These are phyloP conservation scores for Delitschia confertaspora DNA, from an alignment of 495 filamentous ascomycete genomes.

Conservation along the genomic window DNA sequence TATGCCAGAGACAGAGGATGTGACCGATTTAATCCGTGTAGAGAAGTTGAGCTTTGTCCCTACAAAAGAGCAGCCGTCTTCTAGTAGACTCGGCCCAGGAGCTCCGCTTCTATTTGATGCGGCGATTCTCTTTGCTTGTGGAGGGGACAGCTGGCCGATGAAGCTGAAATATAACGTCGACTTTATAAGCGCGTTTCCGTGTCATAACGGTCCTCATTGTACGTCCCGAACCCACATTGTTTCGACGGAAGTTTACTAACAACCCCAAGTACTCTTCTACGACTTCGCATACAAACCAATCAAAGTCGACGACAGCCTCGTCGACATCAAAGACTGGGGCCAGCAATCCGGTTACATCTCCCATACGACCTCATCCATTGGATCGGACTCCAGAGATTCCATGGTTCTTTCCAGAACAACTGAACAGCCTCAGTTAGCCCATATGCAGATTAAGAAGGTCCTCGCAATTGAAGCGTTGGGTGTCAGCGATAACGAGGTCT, in stretches of 20 bases:
- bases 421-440: constrained; percentile 1
- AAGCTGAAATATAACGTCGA: constrained; percentile 54
- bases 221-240: constrained; percentile 1
- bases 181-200: constrained; percentile 59
- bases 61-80: constrained; percentile 20
- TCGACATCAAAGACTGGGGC: constrained; percentile 55
- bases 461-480: constrained; percentile 63
- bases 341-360: constrained; percentile 23
- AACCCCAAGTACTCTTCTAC: constrained; percentile 45
- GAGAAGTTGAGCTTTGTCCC: constrained; percentile 49
- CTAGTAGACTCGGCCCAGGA: constrained; percentile 18
- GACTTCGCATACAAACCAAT: constrained; percentile 52
- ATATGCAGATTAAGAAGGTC: constrained; percentile 47
- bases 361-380: constrained; percentile 14
- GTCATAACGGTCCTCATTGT: constrained; percentile 57
- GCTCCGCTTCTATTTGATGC: constrained; percentile 50
- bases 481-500: constrained; percentile 61
- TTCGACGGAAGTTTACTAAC: background rate
- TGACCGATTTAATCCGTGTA: constrained; percentile 55
- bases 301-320: constrained; percentile 47
- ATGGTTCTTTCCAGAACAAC: constrained; percentile 12
- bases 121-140: constrained; percentile 57
- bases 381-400: constrained; percentile 14
- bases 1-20: constrained; percentile 42
- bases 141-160: constrained; percentile 54